phyloP scores from a whole-genome alignment of 2,329 filamentous ascomycete genomes.

The Penicillium sp. region DNA sequence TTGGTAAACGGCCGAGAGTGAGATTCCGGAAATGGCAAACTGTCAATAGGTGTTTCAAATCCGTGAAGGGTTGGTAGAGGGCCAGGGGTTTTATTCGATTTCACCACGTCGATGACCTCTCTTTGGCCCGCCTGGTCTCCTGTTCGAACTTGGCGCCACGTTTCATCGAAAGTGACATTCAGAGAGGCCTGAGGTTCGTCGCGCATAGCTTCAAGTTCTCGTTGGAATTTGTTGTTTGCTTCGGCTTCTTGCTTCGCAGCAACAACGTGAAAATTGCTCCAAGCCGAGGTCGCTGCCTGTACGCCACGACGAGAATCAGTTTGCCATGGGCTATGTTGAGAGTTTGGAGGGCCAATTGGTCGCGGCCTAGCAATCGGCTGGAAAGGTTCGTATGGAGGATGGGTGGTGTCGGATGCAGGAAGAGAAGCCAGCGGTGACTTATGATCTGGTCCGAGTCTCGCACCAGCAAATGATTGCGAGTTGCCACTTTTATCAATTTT shows the following conservation, averaged over 20 bases:
- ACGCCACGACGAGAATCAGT: constrained; percentile 24
- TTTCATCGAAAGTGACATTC: constrained; percentile 39
- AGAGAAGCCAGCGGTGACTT: constrained; percentile 30
- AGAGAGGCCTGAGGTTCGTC: constrained; percentile 34
- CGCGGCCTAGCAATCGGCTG: constrained; percentile 40
- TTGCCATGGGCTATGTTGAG: constrained; percentile 30
- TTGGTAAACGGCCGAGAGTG: constrained; percentile 31
- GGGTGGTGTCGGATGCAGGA: constrained; percentile 37
- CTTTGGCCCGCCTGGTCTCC: constrained; percentile 40
- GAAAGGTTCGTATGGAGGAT: constrained; percentile 34
- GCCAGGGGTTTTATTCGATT: constrained; percentile 24
- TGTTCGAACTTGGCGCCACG: constrained; percentile 44
- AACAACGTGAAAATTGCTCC: constrained; percentile 42
- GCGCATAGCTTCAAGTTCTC: constrained; percentile 36
- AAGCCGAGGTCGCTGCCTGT: constrained; percentile 31
- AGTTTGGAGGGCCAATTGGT: constrained; percentile 45
- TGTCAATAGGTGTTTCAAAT: constrained; percentile 35
- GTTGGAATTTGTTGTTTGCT: constrained; percentile 37
- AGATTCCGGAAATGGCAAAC: constrained; percentile 32
- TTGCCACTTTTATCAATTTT: constrained; percentile 18
- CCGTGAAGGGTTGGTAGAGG: constrained; percentile 29
- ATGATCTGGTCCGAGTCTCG: constrained; percentile 31
- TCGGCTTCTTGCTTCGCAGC: constrained; percentile 39
- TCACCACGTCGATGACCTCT: constrained; percentile 35
- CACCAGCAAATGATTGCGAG: constrained; percentile 28